Percentiles rank a stretch among this genome's conserved stretches.
These are phyloP conservation scores for Stylonectria norvegica DNA, from an alignment of 2,329 filamentous ascomycete genomes.

Conservation along the genomic window DNA sequence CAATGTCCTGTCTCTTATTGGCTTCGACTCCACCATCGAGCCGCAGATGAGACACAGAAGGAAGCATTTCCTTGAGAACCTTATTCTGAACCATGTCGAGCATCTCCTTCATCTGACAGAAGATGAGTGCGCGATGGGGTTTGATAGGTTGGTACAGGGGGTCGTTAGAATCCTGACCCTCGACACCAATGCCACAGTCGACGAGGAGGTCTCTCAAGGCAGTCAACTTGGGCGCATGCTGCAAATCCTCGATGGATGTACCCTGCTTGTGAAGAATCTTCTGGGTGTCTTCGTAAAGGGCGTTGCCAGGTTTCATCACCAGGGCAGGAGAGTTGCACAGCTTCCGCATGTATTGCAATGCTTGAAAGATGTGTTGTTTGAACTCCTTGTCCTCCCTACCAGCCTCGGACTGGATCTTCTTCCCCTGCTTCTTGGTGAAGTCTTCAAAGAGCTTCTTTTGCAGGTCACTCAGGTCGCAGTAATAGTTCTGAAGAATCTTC, in stretches of 20 bases:
- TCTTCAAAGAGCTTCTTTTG: constrained; percentile 96
- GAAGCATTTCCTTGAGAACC: constrained; percentile 86
- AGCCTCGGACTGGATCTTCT: constrained; percentile 79
- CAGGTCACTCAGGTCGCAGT: constrained; percentile 93
- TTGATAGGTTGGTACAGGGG: constrained; percentile 78
- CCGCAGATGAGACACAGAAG: constrained; percentile 88
- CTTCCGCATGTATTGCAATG: constrained; percentile 98
- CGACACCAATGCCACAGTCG: constrained; percentile 93
- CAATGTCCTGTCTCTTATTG: constrained; percentile 91
- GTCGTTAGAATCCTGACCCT: constrained; percentile 58
- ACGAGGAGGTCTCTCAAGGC: constrained; percentile 89
- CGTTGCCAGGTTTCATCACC: constrained; percentile 92
- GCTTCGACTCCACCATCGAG: constrained; percentile 92
- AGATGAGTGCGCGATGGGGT: constrained; percentile 90
- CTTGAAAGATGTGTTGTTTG: constrained; percentile 99
- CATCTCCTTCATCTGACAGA: constrained; percentile 99
- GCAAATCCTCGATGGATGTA: constrained; percentile 77
- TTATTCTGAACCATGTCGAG: constrained; percentile 97
- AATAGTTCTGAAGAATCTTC: constrained; percentile 99
- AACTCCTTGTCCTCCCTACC: constrained; percentile 83
- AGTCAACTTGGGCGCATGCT: constrained; percentile 87
- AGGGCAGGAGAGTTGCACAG: constrained; percentile 96
- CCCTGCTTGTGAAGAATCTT: constrained; percentile 73
- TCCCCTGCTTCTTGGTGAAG: constrained; percentile 90
- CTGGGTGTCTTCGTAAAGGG: constrained; percentile 85